These are phyloP conservation scores for Mortierella sp. DNA, from an alignment of 371 early-diverging fungal genomes.

Conservation along the genomic window DNA sequence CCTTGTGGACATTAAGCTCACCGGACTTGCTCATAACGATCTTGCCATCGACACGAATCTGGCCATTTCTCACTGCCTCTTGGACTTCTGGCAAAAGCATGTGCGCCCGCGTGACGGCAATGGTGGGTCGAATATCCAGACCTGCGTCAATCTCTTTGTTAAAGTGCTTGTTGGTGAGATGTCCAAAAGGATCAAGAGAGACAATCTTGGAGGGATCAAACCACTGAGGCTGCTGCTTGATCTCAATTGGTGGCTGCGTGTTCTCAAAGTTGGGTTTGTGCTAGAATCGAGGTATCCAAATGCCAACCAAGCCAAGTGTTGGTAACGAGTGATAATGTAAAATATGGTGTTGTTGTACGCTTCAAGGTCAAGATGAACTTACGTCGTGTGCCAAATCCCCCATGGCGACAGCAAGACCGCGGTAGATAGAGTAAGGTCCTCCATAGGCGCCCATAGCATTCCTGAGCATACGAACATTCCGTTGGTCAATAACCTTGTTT, in stretches of 20 bases:
- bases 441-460: conserved; percentile 97
- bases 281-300: conserved; percentile 21
- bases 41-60: conserved; percentile 82
- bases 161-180: conserved; percentile 74
- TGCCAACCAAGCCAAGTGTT: background rate
- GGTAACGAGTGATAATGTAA: background rate
- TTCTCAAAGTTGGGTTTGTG: conserved; percentile 91
- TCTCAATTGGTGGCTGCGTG: conserved; percentile 87
- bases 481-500: background rate
- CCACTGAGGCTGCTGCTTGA: conserved; percentile 91
- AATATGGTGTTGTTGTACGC: too few species aligned
- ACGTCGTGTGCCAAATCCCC: conserved; percentile 79
- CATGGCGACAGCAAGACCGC: conserved; percentile 92
- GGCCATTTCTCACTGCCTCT: conserved; percentile 72
- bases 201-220: conserved; percentile 91
- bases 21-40: conserved; percentile 82
- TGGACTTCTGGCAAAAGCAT: conserved; percentile 94
- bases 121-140: conserved; percentile 91
- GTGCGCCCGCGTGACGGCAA: conserved; percentile 95
- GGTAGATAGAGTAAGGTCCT: conserved; percentile 94
- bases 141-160: conserved; percentile 74
- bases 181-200: conserved; percentile 95
- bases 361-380: background rate
- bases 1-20: conserved; percentile 91
- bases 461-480: conserved; percentile 31